Evolutionary conservation across 2,329 filamentous ascomycete genomes (phyloP), one percentile per base, ranked within the genome.

Genomic region (Chaetomium olivaceum): DNA sequence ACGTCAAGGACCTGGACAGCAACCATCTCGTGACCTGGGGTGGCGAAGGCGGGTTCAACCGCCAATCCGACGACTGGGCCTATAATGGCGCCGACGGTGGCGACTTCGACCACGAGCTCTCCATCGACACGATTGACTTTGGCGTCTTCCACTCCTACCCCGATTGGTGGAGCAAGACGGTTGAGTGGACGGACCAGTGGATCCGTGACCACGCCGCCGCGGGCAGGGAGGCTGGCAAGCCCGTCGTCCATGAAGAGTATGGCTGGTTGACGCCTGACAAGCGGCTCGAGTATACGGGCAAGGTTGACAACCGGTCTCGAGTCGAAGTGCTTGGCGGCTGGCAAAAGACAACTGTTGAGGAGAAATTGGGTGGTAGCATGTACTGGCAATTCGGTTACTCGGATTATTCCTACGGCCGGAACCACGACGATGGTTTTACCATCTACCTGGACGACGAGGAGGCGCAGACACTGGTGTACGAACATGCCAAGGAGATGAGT

Each of bases 1-100:
- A 80, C 70, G 78, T 86, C 76, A 86, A 86, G 75, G 76, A 73
- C 16, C 70, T 86, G 4, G 84, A 87, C 71, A 67, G 75, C 0
- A 73, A 82, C 68, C 83, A 86, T 71, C 77, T 86, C 11, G 82
- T 86, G 6, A 85, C 84, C 14, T 83, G 79, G 68, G 84, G 85
- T 51, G 83, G 82, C 29, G 83, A 90, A 74, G 87, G 88, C 7
- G 87, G 82, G 52, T 86, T 86, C 75, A 82, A 83, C 71, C 67
- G 74, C 8, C 69, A 70, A 4, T 77, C 76, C 3, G 75, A 76
- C 29, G 81, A 83, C 71, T 80, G 79, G 75, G 73, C 77, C 3
- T 83, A 83, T 72, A 80, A 79, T 66, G 80, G 80, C 9, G 73
- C 74, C 8, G 82, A 86, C 65, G 83, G 84, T 4, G 80, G 82